These are phyloP conservation scores for Thecaphora thlaspeos DNA, from an alignment of 1,284 basidiomycete species.

Conservation along the genomic window DNA sequence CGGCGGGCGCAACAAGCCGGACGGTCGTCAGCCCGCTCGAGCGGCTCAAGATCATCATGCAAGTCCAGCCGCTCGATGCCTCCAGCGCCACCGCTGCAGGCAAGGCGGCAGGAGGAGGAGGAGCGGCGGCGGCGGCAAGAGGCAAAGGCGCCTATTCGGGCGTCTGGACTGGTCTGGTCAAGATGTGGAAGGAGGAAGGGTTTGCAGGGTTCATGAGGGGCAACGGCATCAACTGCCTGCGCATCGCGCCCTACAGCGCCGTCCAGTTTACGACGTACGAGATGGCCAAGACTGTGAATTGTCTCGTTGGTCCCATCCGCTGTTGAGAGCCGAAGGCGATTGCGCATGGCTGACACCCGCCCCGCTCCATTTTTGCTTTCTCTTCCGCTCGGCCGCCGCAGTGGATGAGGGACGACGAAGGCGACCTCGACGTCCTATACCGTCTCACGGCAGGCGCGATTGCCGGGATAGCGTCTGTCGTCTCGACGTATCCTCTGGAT, in stretches of 20 bases:
- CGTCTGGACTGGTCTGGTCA: slow-evolving; percentile 47
- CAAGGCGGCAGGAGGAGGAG: neutral
- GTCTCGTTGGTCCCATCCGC: neutral
- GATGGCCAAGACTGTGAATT: slow-evolving; percentile 73
- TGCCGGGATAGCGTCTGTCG: slow-evolving; percentile 86
- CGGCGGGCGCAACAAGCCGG: slow-evolving; percentile 66
- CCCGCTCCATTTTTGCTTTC: neutral
- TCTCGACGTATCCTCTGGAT: slow-evolving; percentile 88
- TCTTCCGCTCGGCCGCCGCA: neutral
- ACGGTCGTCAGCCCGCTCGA: slow-evolving; percentile 91
- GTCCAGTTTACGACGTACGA: slow-evolving; percentile 90
- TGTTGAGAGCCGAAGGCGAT: neutral
- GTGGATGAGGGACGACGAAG: slow-evolving; percentile 39
- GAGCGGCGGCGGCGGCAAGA: slow-evolving; percentile 1
- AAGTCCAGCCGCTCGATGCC: slow-evolving; percentile 47
- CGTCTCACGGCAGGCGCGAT: slow-evolving; percentile 79
- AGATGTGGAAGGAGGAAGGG: slow-evolving; percentile 89
- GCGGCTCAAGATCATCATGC: slow-evolving; percentile 90
- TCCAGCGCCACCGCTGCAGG: neutral
- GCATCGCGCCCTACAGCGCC: slow-evolving; percentile 75
- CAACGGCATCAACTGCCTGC: slow-evolving; percentile 83
- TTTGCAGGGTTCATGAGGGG: slow-evolving; percentile 84
- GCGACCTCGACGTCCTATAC: slow-evolving; percentile 76
- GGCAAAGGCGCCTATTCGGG: slow-evolving; percentile 47
- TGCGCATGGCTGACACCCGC: neutral